phyloP scores from a whole-genome alignment of 768 basidiomycete genomes.

The Pisolithus orientalis region DNA sequence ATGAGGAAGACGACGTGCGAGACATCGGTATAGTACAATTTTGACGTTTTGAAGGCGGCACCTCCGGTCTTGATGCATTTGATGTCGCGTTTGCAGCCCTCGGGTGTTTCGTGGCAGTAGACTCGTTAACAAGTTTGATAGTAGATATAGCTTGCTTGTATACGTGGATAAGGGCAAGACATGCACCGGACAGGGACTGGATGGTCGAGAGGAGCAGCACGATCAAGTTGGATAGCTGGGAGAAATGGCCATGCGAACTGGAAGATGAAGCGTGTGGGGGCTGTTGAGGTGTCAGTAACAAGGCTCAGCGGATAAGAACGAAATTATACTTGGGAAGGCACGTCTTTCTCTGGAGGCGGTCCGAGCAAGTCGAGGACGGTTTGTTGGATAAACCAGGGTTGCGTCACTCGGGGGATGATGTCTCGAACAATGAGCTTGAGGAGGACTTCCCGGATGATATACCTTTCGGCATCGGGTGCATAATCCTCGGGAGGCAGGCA shows the following conservation, averaged over 20 bases:
- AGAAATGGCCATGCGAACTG: constrained; percentile 24
- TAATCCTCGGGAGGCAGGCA: constrained; percentile 79
- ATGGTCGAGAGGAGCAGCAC: constrained; percentile 70
- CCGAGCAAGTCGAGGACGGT: constrained; percentile 62
- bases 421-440: constrained; percentile 70
- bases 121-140: constrained; percentile 59
- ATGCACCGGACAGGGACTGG: constrained; percentile 62
- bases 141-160: constrained; percentile 61
- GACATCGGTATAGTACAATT: constrained; percentile 8
- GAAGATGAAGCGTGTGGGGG: constrained; percentile 16
- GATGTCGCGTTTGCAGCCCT: neutral
- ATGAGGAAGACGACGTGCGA: constrained; percentile 20
- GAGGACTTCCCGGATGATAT: constrained; percentile 78
- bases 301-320: neutral
- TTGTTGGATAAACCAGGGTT: constrained; percentile 89
- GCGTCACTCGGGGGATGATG: constrained; percentile 61
- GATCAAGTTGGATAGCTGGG: constrained; percentile 47
- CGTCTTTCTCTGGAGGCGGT: constrained; percentile 24
- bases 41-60: neutral
- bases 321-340: constrained; percentile 14
- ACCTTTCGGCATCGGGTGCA: constrained; percentile 63
- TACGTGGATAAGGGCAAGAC: constrained; percentile 59
- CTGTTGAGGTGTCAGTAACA: constrained; percentile 8
- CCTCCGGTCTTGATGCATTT: neutral
- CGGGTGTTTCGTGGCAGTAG: constrained; percentile 2